These are phyloP conservation scores for Theobroma grandiflorum DNA, from an alignment of 441 rosid species.

Conservation along the genomic window DNA sequence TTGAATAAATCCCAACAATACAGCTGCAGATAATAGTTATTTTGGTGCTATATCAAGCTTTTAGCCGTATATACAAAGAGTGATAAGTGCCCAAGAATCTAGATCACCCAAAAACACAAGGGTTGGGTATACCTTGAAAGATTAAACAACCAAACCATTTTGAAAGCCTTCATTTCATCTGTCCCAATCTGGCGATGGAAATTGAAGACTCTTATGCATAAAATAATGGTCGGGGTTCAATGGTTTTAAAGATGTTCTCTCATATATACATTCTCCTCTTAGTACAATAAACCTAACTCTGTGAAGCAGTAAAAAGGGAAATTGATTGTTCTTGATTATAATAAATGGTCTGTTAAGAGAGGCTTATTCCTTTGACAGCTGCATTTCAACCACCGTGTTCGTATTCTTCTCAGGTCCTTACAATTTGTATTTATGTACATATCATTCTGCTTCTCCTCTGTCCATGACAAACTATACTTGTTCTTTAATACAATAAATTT, in stretches of 20 bases:
- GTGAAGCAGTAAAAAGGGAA: neutral
- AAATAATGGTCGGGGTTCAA: neutral
- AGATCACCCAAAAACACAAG: neutral
- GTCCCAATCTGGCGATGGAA: constrained; percentile 4
- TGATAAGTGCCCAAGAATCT: too few species aligned
- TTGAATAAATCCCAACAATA: too few species aligned
- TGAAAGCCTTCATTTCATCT: neutral
- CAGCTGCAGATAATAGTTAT: neutral
- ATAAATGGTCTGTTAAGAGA: constrained; percentile 23
- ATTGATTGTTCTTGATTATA: neutral
- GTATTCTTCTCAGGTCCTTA: neutral
- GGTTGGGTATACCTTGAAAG: neutral
- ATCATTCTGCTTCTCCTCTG: neutral
- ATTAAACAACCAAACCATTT: neutral
- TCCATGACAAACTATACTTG: neutral
- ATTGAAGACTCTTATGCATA: neutral
- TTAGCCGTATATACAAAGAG: too few species aligned
- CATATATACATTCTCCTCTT: neutral
- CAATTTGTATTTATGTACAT: neutral
- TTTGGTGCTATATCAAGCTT: too few species aligned
- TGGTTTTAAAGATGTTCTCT: neutral
- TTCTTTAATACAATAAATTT: neutral
- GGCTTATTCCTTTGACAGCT: constrained; percentile 21
- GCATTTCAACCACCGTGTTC: constrained; percentile 14
- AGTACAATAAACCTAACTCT: neutral